phyloP scores from a whole-genome alignment of 2,329 filamentous ascomycete species.

The Atkinsonella texensis region DNA sequence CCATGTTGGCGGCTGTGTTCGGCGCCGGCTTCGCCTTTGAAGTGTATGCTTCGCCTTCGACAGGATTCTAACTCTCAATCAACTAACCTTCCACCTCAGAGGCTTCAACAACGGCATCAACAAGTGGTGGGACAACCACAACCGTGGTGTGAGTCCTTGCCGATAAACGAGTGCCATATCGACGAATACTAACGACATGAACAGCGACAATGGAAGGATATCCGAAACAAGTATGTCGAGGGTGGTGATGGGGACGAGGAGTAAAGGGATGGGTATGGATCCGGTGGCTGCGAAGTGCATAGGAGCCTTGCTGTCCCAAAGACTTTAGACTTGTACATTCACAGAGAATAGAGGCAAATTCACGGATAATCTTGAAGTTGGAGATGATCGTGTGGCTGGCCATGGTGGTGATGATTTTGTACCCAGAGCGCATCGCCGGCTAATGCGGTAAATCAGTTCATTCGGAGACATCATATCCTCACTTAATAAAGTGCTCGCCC shows the following conservation, averaged over 20 bases:
- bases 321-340: conserved; percentile 23
- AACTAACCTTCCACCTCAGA: conserved; percentile 38
- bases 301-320: conserved; percentile 7
- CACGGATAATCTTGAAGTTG: background rate
- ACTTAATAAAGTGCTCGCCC: background rate
- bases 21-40: conserved; percentile 80
- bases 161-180: background rate
- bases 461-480: background rate
- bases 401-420: background rate
- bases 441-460: background rate
- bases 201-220: conserved; percentile 99
- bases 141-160: conserved; percentile 67
- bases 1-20: conserved; percentile 83
- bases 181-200: conserved; percentile 14
- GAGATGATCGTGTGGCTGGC: background rate
- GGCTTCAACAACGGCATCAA: conserved; percentile 73
- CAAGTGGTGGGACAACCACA: conserved; percentile 80
- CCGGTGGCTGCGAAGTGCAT: conserved; percentile 8
- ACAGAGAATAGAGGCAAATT: conserved; percentile 17
- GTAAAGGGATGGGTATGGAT: conserved; percentile 10
- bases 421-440: background rate
- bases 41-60: conserved; percentile 52
- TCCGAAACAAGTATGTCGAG: conserved; percentile 78
- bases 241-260: conserved; percentile 54
- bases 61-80: conserved; percentile 10